phyloP scores from a whole-genome alignment of 1,284 basidiomycete genomes.

The Naganishia albida region DNA sequence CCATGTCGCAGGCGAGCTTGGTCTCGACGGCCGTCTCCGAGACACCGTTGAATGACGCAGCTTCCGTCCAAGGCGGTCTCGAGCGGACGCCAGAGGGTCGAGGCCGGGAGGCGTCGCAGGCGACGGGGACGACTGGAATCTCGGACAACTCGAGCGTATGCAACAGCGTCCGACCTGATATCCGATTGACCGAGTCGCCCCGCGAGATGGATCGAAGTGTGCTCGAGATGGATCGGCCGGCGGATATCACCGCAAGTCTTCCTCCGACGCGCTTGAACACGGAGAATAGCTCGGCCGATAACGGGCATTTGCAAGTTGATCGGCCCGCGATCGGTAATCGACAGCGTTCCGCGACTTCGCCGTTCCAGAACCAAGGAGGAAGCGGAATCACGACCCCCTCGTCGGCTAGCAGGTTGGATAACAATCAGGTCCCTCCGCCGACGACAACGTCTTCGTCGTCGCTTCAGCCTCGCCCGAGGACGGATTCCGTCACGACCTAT shows the following conservation, averaged over 20 bases:
- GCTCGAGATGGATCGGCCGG: constrained; percentile 67
- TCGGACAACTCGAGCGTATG: constrained; percentile 37
- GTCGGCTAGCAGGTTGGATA: not conserved
- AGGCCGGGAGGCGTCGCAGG: constrained; percentile 30
- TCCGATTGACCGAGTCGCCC: constrained; percentile 38
- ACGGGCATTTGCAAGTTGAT: constrained; percentile 4
- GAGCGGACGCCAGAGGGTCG: not conserved
- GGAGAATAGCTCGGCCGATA: constrained; percentile 17
- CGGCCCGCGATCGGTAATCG: constrained; percentile 4
- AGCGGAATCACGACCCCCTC: constrained; percentile 4
- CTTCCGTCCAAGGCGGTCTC: constrained; percentile 9
- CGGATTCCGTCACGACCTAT: constrained; percentile 66
- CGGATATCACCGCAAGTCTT: constrained; percentile 65
- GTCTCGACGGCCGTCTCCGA: constrained; percentile 31
- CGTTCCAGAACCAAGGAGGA: constrained; percentile 1
- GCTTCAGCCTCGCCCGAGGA: constrained; percentile 60
- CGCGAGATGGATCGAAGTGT: constrained; percentile 63
- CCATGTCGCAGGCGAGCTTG: constrained; percentile 37
- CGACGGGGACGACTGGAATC: constrained; percentile 32
- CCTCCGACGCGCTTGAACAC: constrained; percentile 45
- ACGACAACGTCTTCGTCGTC: constrained; percentile 35
- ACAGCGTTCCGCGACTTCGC: constrained; percentile 31
- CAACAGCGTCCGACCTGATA: constrained; percentile 25
- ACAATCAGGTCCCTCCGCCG: constrained; percentile 36
- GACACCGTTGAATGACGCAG: constrained; percentile 5